These are phyloP conservation scores for Chaetothyriales sp. DNA, from an alignment of 2,329 filamentous ascomycete species.

Conservation along the genomic window DNA sequence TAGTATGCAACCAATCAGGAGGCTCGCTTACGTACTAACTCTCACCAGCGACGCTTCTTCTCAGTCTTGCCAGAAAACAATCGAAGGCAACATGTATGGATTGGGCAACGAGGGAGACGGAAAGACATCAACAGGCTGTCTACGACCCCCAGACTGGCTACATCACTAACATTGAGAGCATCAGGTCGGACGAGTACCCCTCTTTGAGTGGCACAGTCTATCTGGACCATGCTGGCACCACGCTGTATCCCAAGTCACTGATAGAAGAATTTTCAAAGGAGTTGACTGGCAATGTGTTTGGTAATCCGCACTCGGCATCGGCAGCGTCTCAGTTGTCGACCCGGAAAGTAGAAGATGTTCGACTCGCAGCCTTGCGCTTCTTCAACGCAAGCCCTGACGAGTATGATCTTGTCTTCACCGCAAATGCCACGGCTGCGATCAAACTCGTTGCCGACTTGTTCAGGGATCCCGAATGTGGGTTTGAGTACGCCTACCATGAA, in stretches of 20 bases:
- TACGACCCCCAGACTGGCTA: slow-evolving; percentile 20
- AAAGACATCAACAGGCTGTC: not conserved
- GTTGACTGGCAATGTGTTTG: slow-evolving; percentile 64
- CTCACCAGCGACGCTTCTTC: too few relatives aligned
- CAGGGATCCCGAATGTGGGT: slow-evolving; percentile 52
- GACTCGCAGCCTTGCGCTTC: slow-evolving; percentile 55
- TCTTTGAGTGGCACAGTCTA: slow-evolving; percentile 49
- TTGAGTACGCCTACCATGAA: slow-evolving; percentile 68
- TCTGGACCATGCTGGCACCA: slow-evolving; percentile 92
- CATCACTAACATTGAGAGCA: slow-evolving; percentile 31
- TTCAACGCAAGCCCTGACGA: slow-evolving; percentile 67
- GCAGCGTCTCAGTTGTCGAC: slow-evolving; percentile 64
- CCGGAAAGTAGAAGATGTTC: slow-evolving; percentile 57
- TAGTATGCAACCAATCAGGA: not conserved
- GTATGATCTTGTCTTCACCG: slow-evolving; percentile 81
- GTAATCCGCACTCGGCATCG: slow-evolving; percentile 84
- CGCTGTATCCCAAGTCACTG: slow-evolving; percentile 62
- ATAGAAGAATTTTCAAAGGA: slow-evolving; percentile 67
- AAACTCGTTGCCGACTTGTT: slow-evolving; percentile 74
- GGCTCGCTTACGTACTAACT: not conserved
- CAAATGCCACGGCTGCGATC: slow-evolving; percentile 80
- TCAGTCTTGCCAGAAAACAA: not conserved
- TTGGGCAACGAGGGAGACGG: not conserved
- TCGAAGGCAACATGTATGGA: not conserved
- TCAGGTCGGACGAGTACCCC: slow-evolving; percentile 35